Evolutionary conservation across 2,329 filamentous ascomycete species (phyloP).

Genomic region (Aschersonia sp.): DNA sequence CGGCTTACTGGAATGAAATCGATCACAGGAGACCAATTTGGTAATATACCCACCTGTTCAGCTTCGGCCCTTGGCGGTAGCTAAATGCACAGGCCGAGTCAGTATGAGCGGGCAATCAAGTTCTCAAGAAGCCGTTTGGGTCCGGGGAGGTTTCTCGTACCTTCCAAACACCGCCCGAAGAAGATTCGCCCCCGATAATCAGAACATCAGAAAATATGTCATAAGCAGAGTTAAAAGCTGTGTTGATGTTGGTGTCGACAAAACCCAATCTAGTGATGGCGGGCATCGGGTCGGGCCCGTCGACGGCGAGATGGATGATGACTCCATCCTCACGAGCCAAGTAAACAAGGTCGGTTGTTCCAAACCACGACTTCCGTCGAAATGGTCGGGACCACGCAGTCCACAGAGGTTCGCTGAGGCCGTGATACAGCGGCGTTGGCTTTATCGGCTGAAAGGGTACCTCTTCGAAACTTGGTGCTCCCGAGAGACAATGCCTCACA

Average conservation of each 20-base stretch:
- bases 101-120: not conserved
- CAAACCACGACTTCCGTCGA: slow-evolving; percentile 47
- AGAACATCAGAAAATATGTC: slow-evolving; percentile 61
- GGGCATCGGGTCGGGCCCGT: slow-evolving; percentile 38
- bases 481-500: slow-evolving; percentile 38
- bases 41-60: slow-evolving; percentile 32
- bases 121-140: too few species aligned
- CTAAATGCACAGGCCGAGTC: slow-evolving; percentile 14
- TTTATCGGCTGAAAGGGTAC: slow-evolving; percentile 26
- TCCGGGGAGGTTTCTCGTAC: slow-evolving; percentile 19
- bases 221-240: slow-evolving; percentile 66
- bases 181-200: slow-evolving; percentile 63
- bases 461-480: slow-evolving; percentile 30
- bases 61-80: slow-evolving; percentile 39
- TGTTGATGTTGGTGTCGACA: slow-evolving; percentile 59
- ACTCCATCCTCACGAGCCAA: slow-evolving; percentile 78
- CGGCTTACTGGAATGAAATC: slow-evolving; percentile 29
- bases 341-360: slow-evolving; percentile 65
- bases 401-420: slow-evolving; percentile 47
- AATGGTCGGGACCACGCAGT: slow-evolving; percentile 72
- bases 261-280: slow-evolving; percentile 45
- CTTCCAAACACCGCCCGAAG: slow-evolving; percentile 63
- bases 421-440: slow-evolving; percentile 31
- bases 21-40: slow-evolving; percentile 47
- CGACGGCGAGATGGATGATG: slow-evolving; percentile 58